A percentile compares a stretch with the other conserved stretches of the same genome.
These are phyloP conservation scores for Alternaria sp. DNA, from an alignment of 2,329 filamentous ascomycete species.

Conservation along the genomic window DNA sequence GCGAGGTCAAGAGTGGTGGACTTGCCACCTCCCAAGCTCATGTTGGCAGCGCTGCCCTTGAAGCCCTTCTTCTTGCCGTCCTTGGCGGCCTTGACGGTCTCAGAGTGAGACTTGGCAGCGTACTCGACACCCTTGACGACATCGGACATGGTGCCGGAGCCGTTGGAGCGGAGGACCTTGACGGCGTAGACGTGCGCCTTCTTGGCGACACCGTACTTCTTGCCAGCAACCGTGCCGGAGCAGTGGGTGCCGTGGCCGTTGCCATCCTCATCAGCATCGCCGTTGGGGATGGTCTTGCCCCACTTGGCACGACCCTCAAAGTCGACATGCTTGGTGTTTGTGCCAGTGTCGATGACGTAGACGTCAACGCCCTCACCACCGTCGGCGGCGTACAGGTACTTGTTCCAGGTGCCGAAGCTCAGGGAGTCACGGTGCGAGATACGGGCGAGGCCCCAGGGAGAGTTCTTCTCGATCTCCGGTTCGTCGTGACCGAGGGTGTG, in stretches of 20 bases:
- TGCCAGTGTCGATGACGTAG: slow-evolving; percentile 98
- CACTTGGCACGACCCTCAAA: slow-evolving; percentile 95
- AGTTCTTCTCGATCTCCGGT: slow-evolving; percentile 80
- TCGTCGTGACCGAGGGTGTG: slow-evolving; percentile 71
- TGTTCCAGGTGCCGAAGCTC: slow-evolving; percentile 94
- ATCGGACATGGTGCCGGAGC: slow-evolving; percentile 97
- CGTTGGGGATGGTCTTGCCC: slow-evolving; percentile 92
- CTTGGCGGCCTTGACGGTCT: slow-evolving; percentile 81
- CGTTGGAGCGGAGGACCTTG: slow-evolving; percentile 97
- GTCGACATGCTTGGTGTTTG: slow-evolving; percentile 92
- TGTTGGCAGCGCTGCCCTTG: slow-evolving; percentile 99
- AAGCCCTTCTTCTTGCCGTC: slow-evolving; percentile 91
- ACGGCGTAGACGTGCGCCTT: slow-evolving; percentile 96
- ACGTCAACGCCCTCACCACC: slow-evolving; percentile 98
- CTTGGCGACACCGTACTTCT: slow-evolving; percentile 99
- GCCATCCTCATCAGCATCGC: slow-evolving; percentile 88
- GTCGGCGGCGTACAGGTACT: slow-evolving; percentile 90
- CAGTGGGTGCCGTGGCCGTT: slow-evolving; percentile 99
- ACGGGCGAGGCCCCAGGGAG: slow-evolving; percentile 98
- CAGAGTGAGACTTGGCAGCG: slow-evolving; percentile 80
- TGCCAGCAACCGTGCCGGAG: slow-evolving; percentile 95
- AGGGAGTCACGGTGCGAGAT: slow-evolving; percentile 92
- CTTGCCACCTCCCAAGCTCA: slow-evolving; percentile 98
- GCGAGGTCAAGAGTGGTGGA: slow-evolving; percentile 88
- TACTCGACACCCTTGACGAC: slow-evolving; percentile 98